These are phyloP conservation scores for Babesia bovis DNA, from an alignment of 169 alveolate species.

Conservation along the genomic window DNA sequence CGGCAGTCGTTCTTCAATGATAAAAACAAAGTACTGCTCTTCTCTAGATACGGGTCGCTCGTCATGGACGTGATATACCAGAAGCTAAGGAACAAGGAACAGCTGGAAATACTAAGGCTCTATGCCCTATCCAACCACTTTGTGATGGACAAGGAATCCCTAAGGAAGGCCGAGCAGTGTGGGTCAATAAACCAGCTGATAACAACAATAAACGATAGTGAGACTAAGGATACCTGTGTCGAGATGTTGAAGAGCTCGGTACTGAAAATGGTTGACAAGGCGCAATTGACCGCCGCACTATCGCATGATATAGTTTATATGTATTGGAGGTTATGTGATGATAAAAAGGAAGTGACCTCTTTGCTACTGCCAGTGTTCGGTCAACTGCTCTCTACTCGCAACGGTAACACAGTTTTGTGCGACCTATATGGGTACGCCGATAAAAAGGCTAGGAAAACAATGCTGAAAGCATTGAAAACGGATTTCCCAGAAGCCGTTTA, in stretches of 20 bases:
- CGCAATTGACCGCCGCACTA: conserved; percentile 40
- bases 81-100: conserved; percentile 58
- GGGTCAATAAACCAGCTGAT: conserved; percentile 46
- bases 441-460: conserved; percentile 47
- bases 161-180: conserved; percentile 2
- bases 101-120: conserved; percentile 36
- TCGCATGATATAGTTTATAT: conserved; percentile 55
- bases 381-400: conserved; percentile 60
- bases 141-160: conserved; percentile 23
- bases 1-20: conserved; percentile 51
- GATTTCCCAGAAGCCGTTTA: conserved; percentile 63
- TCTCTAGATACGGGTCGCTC: conserved; percentile 53
- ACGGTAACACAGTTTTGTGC: conserved; percentile 42
- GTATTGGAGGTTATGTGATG: conserved; percentile 38
- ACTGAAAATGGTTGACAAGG: conserved; percentile 62
- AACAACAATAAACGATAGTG: conserved; percentile 15
- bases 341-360: conserved; percentile 45
- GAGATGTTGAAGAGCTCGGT: conserved; percentile 34
- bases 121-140: conserved; percentile 55
- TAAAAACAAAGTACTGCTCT: conserved; percentile 19
- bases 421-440: conserved; percentile 56
- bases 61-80: conserved; percentile 64
- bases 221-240: conserved; percentile 12
- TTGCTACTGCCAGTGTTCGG: conserved; percentile 44
- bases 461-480: conserved; percentile 41